Base-by-base conservation (phyloP, 768 basidiomycete species). In the Kwoniella bestiolae region DNA sequence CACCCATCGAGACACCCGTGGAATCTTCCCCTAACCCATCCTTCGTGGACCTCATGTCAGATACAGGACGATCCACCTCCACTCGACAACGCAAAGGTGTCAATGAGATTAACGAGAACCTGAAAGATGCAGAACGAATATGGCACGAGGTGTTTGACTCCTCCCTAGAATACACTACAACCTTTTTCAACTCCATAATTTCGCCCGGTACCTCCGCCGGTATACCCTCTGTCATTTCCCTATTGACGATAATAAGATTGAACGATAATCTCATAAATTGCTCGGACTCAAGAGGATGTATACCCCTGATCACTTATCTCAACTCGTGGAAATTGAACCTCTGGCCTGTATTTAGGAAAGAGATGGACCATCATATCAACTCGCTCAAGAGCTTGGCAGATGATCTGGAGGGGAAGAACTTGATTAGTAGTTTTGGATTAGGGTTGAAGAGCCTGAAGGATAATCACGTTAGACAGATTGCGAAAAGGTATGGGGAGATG, bases 61-160 rank as follows among this genome's bases (percentile, higher is more conserved):
- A 71, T 8, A 53, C 65, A 2, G 73, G 66, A 3, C 47, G 63
- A 25, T 60, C 56, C n/a, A 51, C 31, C 14, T 52, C 55, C 51
- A 52, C 28, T 21, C 28, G 23, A 12, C 28, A 60, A 34, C n/a
- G 69, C 46, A 46, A 29, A 25, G 64, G 62, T 6, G 41, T 60
- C 3, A 57, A 56, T 23, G 67, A 64, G 16, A 38, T 58, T 1
- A 62, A 63, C 56, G 74, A 65, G 21, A 59, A 41, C 6, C 60
- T 68, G 12, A 56, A 69, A 53, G 65, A 74, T 29, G 70, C 84
- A 82, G 58, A 77, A 63, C 59, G 75, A 1, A 83, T 91, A 11
- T 99, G 94, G 94, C 95, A 93, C 79, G 90, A 91, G 75, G 86
- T 96, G 44, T 87, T 96, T 82, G 94, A 95, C 69, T 92, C 96